A percentile compares a stretch with the other conserved stretches of the same genome.
Evolutionary conservation across 495 filamentous ascomycete genomes (phyloP).

Genomic region (Hypomontagnella submonticulosa): DNA sequence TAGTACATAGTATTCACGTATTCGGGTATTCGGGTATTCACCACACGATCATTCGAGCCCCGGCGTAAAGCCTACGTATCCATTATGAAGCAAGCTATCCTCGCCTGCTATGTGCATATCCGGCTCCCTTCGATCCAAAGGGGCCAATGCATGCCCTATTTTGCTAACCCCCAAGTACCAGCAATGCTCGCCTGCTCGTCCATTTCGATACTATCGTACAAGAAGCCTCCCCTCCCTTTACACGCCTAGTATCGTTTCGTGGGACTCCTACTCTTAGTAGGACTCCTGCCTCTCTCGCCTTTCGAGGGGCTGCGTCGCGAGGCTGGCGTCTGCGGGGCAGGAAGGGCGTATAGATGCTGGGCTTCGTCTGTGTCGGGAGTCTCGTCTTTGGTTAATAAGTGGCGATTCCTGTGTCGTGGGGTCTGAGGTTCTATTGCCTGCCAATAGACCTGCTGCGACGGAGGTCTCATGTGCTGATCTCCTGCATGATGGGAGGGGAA

Average conservation of each 20-base stretch:
- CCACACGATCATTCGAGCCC: background rate
- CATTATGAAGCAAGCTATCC: background rate
- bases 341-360: constrained; percentile 47
- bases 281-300: constrained; percentile 56
- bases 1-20: too few relatives aligned
- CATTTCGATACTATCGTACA: constrained; percentile 18
- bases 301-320: constrained; percentile 58
- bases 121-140: background rate
- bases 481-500: constrained; percentile 50
- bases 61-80: background rate
- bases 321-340: constrained; percentile 54
- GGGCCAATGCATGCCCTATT: background rate
- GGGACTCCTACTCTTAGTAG: constrained; percentile 54
- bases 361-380: constrained; percentile 58
- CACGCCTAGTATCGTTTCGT: constrained; percentile 51
- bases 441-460: constrained; percentile 54
- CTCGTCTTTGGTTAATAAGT: constrained; percentile 45
- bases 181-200: background rate
- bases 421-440: constrained; percentile 56
- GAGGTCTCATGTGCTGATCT: constrained; percentile 41
- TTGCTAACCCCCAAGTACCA: background rate
- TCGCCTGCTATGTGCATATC: background rate
- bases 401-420: constrained; percentile 51
- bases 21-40: too few relatives aligned
- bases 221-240: background rate